phyloP scores from a whole-genome alignment of 116 monocot genomes.

The Papilionanthe hybrid region DNA sequence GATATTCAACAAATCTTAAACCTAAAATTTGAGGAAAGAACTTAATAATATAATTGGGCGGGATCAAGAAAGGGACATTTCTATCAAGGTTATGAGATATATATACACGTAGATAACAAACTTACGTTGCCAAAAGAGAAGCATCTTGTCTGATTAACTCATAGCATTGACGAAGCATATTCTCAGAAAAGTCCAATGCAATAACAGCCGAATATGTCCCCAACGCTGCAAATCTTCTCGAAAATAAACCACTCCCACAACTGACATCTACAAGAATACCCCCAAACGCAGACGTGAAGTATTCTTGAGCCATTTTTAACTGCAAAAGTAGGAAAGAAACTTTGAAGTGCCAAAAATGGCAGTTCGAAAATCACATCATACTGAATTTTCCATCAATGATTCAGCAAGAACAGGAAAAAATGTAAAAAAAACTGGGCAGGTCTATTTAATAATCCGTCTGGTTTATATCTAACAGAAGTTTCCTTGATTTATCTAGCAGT shows the following conservation, averaged over 20 bases:
- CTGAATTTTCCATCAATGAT: not conserved
- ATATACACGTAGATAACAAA: not conserved
- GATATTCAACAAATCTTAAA: too few relatives aligned
- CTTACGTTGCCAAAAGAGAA: constrained; percentile 50
- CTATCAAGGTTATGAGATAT: not conserved
- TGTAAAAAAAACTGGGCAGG: not conserved
- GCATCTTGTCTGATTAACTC: constrained; percentile 79
- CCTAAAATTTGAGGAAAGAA: too few relatives aligned
- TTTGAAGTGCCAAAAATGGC: not conserved
- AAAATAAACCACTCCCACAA: constrained; percentile 95
- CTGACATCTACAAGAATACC: constrained; percentile 94
- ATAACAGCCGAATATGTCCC: constrained; percentile 77
- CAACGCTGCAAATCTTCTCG: constrained; percentile 86
- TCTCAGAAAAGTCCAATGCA: constrained; percentile 94
- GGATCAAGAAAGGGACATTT: not conserved
- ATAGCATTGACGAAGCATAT: constrained; percentile 95
- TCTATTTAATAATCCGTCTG: not conserved
- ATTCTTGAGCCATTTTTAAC: constrained; percentile 96
- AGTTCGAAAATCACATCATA: not conserved
- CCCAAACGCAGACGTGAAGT: constrained; percentile 73
- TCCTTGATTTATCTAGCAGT: not conserved
- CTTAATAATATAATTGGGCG: too few relatives aligned
- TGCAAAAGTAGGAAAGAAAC: constrained; percentile 19
- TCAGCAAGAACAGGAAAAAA: not conserved
- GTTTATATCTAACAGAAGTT: constrained; percentile 1